Evolutionary conservation across 73 alveolate genomes (phyloP).

Genomic region (Halteria grandinella): DNA sequence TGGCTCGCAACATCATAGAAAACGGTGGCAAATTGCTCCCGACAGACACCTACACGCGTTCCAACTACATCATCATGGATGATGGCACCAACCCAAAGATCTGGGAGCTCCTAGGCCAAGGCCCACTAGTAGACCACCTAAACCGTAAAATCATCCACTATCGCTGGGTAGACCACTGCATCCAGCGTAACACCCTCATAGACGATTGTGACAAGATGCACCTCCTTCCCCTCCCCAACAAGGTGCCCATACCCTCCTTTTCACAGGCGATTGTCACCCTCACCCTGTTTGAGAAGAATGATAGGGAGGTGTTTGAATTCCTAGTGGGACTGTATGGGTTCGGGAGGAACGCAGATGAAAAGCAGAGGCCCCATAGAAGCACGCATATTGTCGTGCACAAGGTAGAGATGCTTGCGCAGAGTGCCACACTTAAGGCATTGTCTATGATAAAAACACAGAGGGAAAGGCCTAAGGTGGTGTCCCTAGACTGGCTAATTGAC

Average conservation of each 20-base stretch:
- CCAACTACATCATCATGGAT: neutral
- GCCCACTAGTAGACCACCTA: neutral
- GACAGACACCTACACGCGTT: neutral
- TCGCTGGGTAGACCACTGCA: slow-evolving; percentile 24
- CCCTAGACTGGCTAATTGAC: too few relatives aligned
- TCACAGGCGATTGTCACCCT: neutral
- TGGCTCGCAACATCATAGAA: neutral
- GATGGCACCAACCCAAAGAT: neutral
- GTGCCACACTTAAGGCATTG: too few relatives aligned
- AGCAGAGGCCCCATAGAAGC: too few relatives aligned
- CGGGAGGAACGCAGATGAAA: too few relatives aligned
- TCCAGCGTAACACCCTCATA: neutral
- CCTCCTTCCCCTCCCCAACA: neutral
- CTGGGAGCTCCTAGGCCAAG: neutral
- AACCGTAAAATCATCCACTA: slow-evolving; percentile 22
- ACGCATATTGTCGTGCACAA: too few relatives aligned
- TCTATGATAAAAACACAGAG: too few relatives aligned
- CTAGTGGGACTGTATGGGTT: slow-evolving; percentile 3
- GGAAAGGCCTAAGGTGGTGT: too few relatives aligned
- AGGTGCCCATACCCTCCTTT: neutral
- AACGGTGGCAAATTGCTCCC: slow-evolving; percentile 9
- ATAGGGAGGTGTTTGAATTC: neutral
- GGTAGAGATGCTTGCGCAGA: too few relatives aligned
- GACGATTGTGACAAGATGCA: neutral
- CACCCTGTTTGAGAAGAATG: neutral